These are phyloP conservation scores for Ustilago sp. DNA, from an alignment of 1,284 basidiomycete genomes.

Conservation along the genomic window DNA sequence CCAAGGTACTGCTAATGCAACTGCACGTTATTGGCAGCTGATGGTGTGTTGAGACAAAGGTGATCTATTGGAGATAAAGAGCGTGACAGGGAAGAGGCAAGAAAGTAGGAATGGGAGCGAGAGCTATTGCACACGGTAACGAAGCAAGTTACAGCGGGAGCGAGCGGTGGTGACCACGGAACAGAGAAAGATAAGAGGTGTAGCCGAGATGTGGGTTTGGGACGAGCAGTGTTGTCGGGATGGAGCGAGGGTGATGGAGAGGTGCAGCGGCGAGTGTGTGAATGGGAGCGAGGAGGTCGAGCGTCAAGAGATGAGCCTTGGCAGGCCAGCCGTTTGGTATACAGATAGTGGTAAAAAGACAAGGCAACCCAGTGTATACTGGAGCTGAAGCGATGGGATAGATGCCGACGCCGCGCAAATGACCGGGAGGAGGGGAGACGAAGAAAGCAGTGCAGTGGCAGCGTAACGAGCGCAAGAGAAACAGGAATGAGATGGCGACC, in stretches of 20 bases:
- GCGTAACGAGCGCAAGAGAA: too few species aligned
- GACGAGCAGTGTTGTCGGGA: neutral
- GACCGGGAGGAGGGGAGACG: neutral
- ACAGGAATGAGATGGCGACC: too few species aligned
- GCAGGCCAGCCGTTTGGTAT: neutral
- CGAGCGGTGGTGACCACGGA: neutral
- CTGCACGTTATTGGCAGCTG: too few species aligned
- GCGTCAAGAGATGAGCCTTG: neutral
- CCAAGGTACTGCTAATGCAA: too few species aligned
- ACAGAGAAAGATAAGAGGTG: neutral
- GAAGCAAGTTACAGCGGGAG: neutral
- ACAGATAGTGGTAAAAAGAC: constrained; percentile 3
- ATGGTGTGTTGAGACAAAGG: too few species aligned
- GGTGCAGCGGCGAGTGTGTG: neutral
- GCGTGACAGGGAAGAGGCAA: neutral
- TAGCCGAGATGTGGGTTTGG: neutral
- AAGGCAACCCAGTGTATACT: neutral
- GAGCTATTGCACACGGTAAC: neutral
- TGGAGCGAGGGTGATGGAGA: neutral
- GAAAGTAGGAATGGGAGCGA: neutral
- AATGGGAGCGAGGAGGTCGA: neutral
- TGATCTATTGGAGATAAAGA: neutral
- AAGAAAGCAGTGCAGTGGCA: too few species aligned
- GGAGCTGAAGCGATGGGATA: neutral
- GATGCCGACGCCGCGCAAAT: neutral